These are phyloP conservation scores for Houttuynia cordata DNA, from an alignment of 164 flowering plant genomes.

Conservation along the genomic window DNA sequence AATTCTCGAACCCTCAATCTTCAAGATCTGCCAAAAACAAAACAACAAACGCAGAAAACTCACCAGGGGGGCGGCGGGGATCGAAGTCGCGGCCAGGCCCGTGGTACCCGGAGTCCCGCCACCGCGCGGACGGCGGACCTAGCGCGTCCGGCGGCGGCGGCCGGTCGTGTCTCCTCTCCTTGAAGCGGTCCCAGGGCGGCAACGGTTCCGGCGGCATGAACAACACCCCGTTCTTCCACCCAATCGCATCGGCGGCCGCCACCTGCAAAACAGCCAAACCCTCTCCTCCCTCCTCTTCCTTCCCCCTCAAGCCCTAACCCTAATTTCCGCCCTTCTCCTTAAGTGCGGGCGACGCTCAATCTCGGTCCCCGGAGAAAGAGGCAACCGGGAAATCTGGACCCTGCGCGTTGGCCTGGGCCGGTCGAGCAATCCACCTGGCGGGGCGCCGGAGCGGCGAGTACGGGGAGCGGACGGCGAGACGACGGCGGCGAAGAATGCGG, in stretches of 20 bases:
- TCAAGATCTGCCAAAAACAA: background rate
- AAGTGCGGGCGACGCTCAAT: too few species aligned
- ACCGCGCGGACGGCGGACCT: slow-evolving; percentile 25
- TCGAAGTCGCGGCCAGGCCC: slow-evolving; percentile 34
- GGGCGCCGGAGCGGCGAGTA: too few species aligned
- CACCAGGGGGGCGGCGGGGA: slow-evolving; percentile 55
- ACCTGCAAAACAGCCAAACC: background rate
- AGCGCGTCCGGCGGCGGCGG: slow-evolving; percentile 16
- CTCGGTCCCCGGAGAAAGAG: too few species aligned
- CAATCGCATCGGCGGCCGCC: slow-evolving; percentile 29
- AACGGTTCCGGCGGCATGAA: slow-evolving; percentile 96
- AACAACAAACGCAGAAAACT: slow-evolving; percentile 4
- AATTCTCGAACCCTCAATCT: background rate
- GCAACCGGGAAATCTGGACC: too few species aligned
- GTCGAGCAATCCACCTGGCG: too few species aligned
- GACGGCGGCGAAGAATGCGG: too few species aligned
- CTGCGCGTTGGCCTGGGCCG: too few species aligned
- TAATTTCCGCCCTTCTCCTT: too few species aligned
- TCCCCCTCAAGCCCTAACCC: too few species aligned
- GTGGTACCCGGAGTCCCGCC: slow-evolving; percentile 46
- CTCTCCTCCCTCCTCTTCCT: too few species aligned
- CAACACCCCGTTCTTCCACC: slow-evolving; percentile 3
- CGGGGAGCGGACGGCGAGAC: too few species aligned
- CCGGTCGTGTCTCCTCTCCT: slow-evolving; percentile 63
- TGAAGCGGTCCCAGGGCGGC: slow-evolving; percentile 64